phyloP scores from a whole-genome alignment of 2,329 filamentous ascomycete species.

The Talaromyces sp. region DNA sequence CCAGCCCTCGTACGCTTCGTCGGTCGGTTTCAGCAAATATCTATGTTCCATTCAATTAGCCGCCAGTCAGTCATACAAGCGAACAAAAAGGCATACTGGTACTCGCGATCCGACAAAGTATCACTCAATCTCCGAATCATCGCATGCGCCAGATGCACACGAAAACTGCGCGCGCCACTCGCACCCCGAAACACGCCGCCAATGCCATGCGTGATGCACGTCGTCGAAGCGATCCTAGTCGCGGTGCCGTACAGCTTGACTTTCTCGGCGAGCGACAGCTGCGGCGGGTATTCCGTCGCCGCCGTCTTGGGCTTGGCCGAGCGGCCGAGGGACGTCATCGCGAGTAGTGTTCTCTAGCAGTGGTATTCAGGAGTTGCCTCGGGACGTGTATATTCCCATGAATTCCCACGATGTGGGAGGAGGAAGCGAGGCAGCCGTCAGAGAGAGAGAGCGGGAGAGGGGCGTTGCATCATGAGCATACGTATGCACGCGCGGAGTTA shows the following conservation, averaged over 20 bases:
- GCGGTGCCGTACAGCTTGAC: constrained; percentile 20
- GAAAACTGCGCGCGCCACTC: constrained; percentile 29
- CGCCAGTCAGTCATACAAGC: neutral
- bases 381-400: neutral
- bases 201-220: constrained; percentile 18
- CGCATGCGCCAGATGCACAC: constrained; percentile 28
- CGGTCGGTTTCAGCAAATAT: constrained; percentile 20
- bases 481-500: neutral
- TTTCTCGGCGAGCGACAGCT: neutral
- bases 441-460: neutral
- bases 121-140: constrained; percentile 23
- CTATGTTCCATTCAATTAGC: constrained; percentile 14
- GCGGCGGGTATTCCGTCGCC: neutral
- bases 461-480: neutral
- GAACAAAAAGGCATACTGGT: constrained; percentile 20
- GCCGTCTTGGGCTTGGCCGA: neutral
- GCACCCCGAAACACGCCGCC: constrained; percentile 36
- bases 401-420: neutral
- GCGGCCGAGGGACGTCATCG: neutral
- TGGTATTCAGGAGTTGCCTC: neutral
- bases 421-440: neutral
- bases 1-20: constrained; percentile 20
- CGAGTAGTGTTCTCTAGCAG: neutral
- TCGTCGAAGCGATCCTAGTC: constrained; percentile 18
- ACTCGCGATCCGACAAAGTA: constrained; percentile 23